These are phyloP conservation scores for Aspergillus sp. DNA, from an alignment of 2,329 filamentous ascomycete genomes.

Conservation along the genomic window DNA sequence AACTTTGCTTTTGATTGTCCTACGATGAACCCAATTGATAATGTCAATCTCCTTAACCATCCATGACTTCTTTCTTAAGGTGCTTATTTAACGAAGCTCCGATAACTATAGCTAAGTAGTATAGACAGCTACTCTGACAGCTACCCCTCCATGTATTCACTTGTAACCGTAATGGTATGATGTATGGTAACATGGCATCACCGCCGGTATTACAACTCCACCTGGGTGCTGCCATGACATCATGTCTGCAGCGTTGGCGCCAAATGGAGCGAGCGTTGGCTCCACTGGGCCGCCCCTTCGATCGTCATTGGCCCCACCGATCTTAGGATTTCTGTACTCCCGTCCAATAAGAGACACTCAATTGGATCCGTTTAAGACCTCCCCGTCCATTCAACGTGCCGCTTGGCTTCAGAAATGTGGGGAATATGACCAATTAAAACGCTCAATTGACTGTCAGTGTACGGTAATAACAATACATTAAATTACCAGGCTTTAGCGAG, in stretches of 20 bases:
- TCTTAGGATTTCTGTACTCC: slow-evolving; percentile 17
- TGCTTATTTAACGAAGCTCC: no score
- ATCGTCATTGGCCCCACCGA: slow-evolving; percentile 30
- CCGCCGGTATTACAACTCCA: not conserved
- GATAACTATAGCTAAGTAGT: no score
- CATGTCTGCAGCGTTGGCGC: slow-evolving; percentile 9
- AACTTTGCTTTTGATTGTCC: no score
- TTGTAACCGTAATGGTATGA: not conserved
- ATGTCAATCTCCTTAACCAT: no score
- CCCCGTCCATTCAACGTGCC: slow-evolving; percentile 20
- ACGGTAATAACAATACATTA: no score
- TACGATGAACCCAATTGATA: no score
- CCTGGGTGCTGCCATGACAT: slow-evolving; percentile 19
- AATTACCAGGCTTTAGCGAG: not conserved
- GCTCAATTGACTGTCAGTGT: no score
- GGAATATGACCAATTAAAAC: not conserved
- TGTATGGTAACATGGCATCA: slow-evolving; percentile 1
- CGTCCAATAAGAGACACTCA: slow-evolving; percentile 14
- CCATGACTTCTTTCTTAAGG: no score
- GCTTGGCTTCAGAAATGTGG: slow-evolving; percentile 10
- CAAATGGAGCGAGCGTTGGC: slow-evolving; percentile 25
- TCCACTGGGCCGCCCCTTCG: slow-evolving; percentile 14
- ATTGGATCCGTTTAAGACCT: slow-evolving; percentile 5
- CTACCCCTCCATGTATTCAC: not conserved
- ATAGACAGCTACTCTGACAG: not conserved